Conservation (phyloP, 257 asterid genomes). For the Solanum clarkiae region DNA sequence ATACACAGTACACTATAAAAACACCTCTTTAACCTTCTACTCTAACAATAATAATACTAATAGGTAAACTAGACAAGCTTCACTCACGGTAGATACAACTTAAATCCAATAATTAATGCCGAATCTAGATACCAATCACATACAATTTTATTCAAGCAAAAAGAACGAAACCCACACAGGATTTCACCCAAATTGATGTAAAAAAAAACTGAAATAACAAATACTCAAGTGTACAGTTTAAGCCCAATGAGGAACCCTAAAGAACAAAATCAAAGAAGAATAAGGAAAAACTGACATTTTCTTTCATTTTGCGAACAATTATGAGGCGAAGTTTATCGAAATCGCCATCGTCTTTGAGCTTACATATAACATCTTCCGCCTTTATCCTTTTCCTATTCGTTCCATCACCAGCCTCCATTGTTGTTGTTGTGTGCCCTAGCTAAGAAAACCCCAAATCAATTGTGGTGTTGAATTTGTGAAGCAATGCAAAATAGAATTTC, state of each 20-base stretch:
- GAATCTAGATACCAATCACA: not conserved
- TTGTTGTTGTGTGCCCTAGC: not conserved
- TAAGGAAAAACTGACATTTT: slow-evolving; percentile 34
- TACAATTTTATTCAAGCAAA: not conserved
- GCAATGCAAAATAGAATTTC: too few relatives aligned
- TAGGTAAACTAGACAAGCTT: not conserved
- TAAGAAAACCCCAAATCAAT: not conserved
- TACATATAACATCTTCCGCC: slow-evolving; percentile 48
- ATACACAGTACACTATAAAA: not conserved
- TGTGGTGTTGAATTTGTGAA: too few relatives aligned
- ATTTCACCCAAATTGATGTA: not conserved
- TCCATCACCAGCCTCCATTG: not conserved
- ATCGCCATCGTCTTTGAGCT: slow-evolving; percentile 86
- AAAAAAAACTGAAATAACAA: not conserved
- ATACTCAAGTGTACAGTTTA: not conserved
- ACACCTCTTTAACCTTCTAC: not conserved
- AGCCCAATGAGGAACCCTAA: not conserved
- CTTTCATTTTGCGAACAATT: slow-evolving; percentile 63
- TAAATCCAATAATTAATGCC: not conserved
- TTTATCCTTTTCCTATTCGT: slow-evolving; percentile 9
- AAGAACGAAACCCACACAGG: not conserved
- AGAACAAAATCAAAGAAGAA: not conserved
- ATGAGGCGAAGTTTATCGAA: slow-evolving; percentile 75
- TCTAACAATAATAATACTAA: not conserved
- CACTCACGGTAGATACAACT: not conserved